Conservation (phyloP, 1,284 basidiomycete genomes). For the Grifola frondosa region DNA sequence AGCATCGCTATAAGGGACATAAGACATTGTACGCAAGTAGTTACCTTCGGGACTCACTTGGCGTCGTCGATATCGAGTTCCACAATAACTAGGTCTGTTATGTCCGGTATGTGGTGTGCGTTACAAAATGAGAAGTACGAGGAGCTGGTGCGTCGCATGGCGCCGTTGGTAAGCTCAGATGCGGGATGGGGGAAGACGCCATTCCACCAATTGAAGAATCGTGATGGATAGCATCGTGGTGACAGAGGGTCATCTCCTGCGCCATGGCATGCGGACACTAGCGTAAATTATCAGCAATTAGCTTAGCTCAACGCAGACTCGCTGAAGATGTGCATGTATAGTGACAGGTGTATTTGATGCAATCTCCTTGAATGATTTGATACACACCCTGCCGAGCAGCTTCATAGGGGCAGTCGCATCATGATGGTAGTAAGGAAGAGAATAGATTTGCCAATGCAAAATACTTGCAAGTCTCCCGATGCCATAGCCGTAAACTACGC, state of each 20-base stretch:
- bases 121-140: conserved; percentile 93
- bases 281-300: conserved; percentile 5
- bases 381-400: too few relatives aligned
- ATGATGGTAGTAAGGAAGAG: too few relatives aligned
- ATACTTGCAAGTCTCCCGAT: not conserved
- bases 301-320: too few relatives aligned
- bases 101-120: conserved; percentile 87
- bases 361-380: too few relatives aligned
- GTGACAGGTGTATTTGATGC: too few relatives aligned
- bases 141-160: conserved; percentile 84
- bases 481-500: not conserved
- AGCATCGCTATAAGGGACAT: conserved; percentile 51
- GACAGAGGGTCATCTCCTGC: conserved; percentile 90
- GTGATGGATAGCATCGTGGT: conserved; percentile 82
- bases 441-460: too few relatives aligned
- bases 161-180: conserved; percentile 93
- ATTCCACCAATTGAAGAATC: conserved; percentile 96
- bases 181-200: conserved; percentile 91
- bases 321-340: too few relatives aligned
- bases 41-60: conserved; percentile 54
- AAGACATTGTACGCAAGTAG: conserved; percentile 2
- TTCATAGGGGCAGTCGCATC: too few relatives aligned
- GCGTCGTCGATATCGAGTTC: conserved; percentile 90
- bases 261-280: conserved; percentile 91
- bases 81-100: conserved; percentile 88